Percentiles rank a stretch among this genome's conserved stretches.
phyloP scores from a whole-genome alignment of 2,329 filamentous ascomycete species.

The Samsoniella hepiali region DNA sequence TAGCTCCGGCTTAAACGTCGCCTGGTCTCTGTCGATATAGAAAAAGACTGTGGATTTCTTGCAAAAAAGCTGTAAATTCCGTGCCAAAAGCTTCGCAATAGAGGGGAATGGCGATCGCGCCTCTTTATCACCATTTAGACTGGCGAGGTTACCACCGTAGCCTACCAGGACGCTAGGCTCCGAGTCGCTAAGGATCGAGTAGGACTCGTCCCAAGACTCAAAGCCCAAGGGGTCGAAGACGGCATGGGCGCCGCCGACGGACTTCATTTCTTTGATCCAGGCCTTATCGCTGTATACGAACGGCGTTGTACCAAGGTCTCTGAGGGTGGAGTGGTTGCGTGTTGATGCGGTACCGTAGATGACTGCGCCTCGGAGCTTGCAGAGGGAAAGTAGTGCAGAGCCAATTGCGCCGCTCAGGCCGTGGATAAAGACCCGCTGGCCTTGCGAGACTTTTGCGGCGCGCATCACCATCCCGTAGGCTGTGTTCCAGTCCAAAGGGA shows the following conservation, averaged over 20 bases:
- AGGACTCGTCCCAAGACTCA: conserved; percentile 50
- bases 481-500: conserved; percentile 46
- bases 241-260: conserved; percentile 43
- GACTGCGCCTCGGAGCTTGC: conserved; percentile 41
- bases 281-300: conserved; percentile 48
- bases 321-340: conserved; percentile 42
- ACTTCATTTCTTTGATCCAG: conserved; percentile 46
- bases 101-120: conserved; percentile 32
- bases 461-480: conserved; percentile 38
- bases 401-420: conserved; percentile 50
- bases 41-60: conserved; percentile 36
- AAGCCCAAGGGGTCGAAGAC: conserved; percentile 49
- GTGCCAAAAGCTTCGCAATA: conserved; percentile 35
- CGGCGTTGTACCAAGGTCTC: conserved; percentile 37
- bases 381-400: conserved; percentile 40
- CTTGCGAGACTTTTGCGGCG: conserved; percentile 37
- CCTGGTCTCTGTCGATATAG: conserved; percentile 34
- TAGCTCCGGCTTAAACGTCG: conserved; percentile 32
- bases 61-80: conserved; percentile 24
- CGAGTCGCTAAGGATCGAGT: conserved; percentile 36
- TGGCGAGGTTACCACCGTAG: conserved; percentile 36
- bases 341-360: conserved; percentile 48
- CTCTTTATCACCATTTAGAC: conserved; percentile 28
- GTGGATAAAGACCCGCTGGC: conserved; percentile 49
- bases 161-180: conserved; percentile 34